Evolutionary conservation across 805 yeast genomes (phyloP).

Genomic region (Sugiyamaella marilandica): DNA sequence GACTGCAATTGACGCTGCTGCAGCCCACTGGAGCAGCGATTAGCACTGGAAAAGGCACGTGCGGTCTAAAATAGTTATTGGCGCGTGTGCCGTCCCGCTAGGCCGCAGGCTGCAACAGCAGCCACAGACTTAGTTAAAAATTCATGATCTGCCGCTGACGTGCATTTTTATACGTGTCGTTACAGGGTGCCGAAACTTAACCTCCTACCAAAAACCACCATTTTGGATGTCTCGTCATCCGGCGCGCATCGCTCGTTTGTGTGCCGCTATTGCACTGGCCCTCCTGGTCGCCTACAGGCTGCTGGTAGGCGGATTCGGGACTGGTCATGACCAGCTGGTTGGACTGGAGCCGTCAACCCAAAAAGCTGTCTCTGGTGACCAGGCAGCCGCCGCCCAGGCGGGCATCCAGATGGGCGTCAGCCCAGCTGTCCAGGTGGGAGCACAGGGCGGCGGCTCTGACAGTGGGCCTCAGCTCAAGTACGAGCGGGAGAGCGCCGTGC

Average conservation of each 20-base stretch:
- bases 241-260: not conserved
- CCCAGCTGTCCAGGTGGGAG: not conserved
- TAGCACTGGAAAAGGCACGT: too few relatives aligned
- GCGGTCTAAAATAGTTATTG: too few relatives aligned
- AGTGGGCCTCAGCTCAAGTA: slow-evolving; percentile 5
- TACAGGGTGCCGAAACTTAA: too few relatives aligned
- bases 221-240: not conserved
- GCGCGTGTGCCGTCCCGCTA: too few relatives aligned
- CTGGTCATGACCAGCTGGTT: not conserved
- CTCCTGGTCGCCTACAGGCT: not conserved
- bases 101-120: too few relatives aligned
- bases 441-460: not conserved
- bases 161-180: too few relatives aligned
- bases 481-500: slow-evolving; percentile 37
- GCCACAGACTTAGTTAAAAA: too few relatives aligned
- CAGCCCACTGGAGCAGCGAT: too few relatives aligned
- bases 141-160: too few relatives aligned
- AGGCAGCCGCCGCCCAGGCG: not conserved
- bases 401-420: not conserved
- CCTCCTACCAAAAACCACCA: not conserved
- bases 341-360: not conserved
- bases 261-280: not conserved
- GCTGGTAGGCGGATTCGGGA: not conserved
- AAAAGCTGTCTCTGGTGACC: not conserved
- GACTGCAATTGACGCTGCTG: too few relatives aligned